Evolutionary conservation across 1,139 yeast species (phyloP).

Genomic region (Diutina mesorugosa): DNA sequence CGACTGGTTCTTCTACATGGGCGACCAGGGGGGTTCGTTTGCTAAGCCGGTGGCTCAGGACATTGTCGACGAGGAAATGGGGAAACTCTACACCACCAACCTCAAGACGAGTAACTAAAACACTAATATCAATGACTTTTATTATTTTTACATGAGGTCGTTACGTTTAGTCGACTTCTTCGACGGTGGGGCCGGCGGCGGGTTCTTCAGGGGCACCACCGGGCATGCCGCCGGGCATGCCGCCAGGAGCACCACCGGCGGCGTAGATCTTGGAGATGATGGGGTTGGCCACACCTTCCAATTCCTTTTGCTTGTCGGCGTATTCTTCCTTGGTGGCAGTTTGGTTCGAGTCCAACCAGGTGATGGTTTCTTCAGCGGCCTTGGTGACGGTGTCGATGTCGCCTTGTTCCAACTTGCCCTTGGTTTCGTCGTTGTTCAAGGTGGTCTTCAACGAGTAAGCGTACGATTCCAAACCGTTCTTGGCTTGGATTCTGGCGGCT

Average conservation of each 20-base stretch:
- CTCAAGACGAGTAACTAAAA: neutral
- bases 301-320: constrained; percentile 85
- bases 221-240: constrained; percentile 42
- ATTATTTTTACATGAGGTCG: neutral
- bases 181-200: constrained; percentile 17
- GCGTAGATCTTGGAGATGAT: constrained; percentile 87
- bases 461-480: constrained; percentile 77
- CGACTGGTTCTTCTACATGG: neutral
- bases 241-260: constrained; percentile 30
- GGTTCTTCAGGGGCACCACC: constrained; percentile 49
- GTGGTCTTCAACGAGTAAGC: constrained; percentile 84
- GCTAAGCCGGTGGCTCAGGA: neutral
- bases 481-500: constrained; percentile 23
- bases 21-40: neutral
- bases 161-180: constrained; percentile 1
- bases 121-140: too few relatives aligned
- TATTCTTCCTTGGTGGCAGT: constrained; percentile 82
- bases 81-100: neutral
- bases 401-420: constrained; percentile 70
- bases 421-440: constrained; percentile 65
- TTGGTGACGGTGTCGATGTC: constrained; percentile 70
- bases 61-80: neutral
- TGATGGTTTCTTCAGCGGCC: constrained; percentile 76
- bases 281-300: constrained; percentile 89
- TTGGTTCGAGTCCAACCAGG: constrained; percentile 82